phyloP scores from a whole-genome alignment of 2,329 filamentous ascomycete species.

The Fusarium acutatum region DNA sequence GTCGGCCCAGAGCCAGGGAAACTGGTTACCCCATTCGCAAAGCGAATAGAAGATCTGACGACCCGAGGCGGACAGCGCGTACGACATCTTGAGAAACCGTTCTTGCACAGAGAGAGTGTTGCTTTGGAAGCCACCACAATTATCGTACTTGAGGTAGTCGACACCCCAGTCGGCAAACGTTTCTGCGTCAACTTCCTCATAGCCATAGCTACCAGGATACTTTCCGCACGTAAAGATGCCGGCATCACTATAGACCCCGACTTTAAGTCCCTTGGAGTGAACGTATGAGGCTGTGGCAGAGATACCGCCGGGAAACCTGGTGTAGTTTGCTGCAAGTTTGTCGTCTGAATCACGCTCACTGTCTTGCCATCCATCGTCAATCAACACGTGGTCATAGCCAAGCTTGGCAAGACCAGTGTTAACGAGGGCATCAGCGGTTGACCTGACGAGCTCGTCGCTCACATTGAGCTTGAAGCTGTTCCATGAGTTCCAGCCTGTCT shows the following conservation, averaged over 20 bases:
- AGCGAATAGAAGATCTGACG: not conserved
- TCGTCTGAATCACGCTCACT: not conserved
- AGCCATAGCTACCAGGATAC: not conserved
- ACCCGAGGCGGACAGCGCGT: not conserved
- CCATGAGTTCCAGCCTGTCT: not conserved
- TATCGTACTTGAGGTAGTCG: not conserved
- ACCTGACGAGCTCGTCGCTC: not conserved
- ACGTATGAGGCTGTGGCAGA: not conserved
- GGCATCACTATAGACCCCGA: not conserved
- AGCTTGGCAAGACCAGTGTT: not conserved
- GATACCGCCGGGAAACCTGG: not conserved
- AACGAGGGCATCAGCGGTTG: not conserved
- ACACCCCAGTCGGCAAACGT: not conserved
- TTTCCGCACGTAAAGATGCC: not conserved
- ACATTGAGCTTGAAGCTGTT: not conserved
- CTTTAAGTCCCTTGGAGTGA: not conserved
- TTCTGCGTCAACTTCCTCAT: not conserved
- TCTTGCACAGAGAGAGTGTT: not conserved
- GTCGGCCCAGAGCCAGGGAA: not conserved
- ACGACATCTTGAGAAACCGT: not conserved
- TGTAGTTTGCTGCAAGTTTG: not conserved
- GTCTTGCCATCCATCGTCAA: not conserved
- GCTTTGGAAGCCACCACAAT: not conserved
- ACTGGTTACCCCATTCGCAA: not conserved
- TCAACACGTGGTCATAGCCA: not conserved